Base-by-base conservation (phyloP, 78 protist genomes). In the Anaeramoeba flamelloides region DNA sequence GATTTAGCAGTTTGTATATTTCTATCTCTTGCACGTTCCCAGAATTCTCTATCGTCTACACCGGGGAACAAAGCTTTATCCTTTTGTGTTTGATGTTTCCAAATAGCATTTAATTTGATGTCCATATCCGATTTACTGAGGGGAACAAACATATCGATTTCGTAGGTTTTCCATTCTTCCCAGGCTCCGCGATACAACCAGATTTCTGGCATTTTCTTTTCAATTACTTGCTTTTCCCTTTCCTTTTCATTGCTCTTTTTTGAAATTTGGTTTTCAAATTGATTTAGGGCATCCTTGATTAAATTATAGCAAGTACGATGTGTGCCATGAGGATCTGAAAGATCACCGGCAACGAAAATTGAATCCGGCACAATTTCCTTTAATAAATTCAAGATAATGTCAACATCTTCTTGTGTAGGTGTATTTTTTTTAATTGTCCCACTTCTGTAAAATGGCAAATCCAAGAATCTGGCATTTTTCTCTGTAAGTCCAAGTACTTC, bases 141-240 rank as follows among this genome's bases (percentile, higher is more conserved):
- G 36, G 92, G 89, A 26, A 89, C 88, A 4, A 87, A 86, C 85
- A 85, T 79, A 77, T 89, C 91, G 36, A 87, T 78, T 41, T 82
- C 77, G 36, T 85, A 83, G 3, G 86, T 83, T 65, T 76, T 84
- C 86, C 86, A 89, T 39, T 89, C 92, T 78, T 89, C 83, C 92
- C 92, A 89, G 4, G 92, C 92, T 0, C 92, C 92, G 36, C 92
- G 38, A 81, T 89, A 89, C 26, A 87, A 36, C 92, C 91, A 89
- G 30, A 89, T 88, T 36, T 86, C 2, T 39, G 82, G 82, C 3
- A n/a, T 40, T 39, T 53, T 53, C 17, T 53, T 53, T n/a, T n/a
- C n/a, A n/a, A n/a, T n/a, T 8, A 53, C 69, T 8, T 38, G 4
- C 8, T 80, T 3, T 40, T 36, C 38, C n/a, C n/a, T n/a, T n/a